Percentiles rank a stretch among this genome's conserved stretches.
Evolutionary conservation across 257 asterid species (phyloP).

Genomic region (Solanum piurae): DNA sequence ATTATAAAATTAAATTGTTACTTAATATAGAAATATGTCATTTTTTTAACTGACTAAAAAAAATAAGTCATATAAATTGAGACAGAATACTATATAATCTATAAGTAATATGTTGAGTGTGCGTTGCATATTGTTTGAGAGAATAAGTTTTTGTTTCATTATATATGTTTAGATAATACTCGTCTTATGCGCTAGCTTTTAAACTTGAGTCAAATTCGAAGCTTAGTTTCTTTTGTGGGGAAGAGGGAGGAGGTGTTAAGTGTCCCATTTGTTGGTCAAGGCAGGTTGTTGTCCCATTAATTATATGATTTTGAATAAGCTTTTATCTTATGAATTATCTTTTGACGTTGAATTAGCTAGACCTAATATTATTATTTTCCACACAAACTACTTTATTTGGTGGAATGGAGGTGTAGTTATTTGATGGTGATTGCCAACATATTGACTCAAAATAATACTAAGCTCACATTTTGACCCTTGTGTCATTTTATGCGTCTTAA

Average conservation of each 20-base stretch:
- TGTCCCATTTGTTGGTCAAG: neutral
- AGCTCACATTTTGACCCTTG: neutral
- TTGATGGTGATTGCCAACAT: neutral
- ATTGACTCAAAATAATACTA: neutral
- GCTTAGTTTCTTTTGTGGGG: neutral
- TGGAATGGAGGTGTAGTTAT: neutral
- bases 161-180: neutral
- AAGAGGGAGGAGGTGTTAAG: neutral
- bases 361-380: neutral
- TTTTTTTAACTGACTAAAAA: no score
- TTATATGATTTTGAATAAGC: neutral
- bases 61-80: no score
- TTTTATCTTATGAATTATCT: neutral
- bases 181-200: neutral
- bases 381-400: neutral
- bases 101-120: neutral
- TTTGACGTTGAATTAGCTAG: neutral
- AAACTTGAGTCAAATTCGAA: neutral
- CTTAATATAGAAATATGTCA: neutral
- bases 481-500: neutral
- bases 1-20: no score
- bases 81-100: neutral
- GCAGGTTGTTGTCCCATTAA: neutral
- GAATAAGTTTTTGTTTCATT: neutral
- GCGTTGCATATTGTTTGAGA: neutral